A percentile compares a stretch with the other conserved stretches of the same genome.
These are phyloP conservation scores for Cylindrotheca closterium DNA, from an alignment of 108 stramenopile species.

Conservation along the genomic window DNA sequence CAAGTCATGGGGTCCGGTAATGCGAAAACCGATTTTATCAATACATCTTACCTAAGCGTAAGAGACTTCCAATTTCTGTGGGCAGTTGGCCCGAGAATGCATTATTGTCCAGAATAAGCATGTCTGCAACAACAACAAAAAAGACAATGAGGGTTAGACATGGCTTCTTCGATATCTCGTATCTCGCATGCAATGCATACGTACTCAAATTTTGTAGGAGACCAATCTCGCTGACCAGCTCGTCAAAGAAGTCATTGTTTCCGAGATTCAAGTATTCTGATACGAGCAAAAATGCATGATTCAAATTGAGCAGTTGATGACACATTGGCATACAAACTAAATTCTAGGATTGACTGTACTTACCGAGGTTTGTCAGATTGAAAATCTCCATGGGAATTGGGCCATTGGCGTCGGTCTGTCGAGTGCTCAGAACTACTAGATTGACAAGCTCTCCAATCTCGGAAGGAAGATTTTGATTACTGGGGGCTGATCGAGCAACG, in stretches of 20 bases:
- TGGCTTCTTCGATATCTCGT: too few species aligned
- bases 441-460: background rate
- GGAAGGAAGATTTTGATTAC: background rate
- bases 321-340: too few species aligned
- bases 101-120: slow-evolving; percentile 54
- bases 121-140: too few species aligned
- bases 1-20: too few species aligned
- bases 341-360: too few species aligned
- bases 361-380: background rate
- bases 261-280: background rate
- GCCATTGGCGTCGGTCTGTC: background rate
- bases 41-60: background rate
- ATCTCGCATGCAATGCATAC: too few species aligned
- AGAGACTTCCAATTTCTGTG: slow-evolving; percentile 10
- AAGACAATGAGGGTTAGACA: too few species aligned
- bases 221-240: slow-evolving; percentile 48
- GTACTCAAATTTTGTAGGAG: slow-evolving; percentile 46
- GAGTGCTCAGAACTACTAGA: background rate
- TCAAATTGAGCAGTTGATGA: too few species aligned
- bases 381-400: background rate
- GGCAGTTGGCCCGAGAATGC: slow-evolving; percentile 41
- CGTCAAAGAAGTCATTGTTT: background rate
- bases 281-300: too few species aligned
- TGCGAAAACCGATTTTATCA: too few species aligned
- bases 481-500: too few species aligned